Percentiles rank a stretch among this genome's conserved stretches.
Evolutionary conservation across 352 stramenopile species (phyloP).

Genomic region (Pelagophyceae sp.): DNA sequence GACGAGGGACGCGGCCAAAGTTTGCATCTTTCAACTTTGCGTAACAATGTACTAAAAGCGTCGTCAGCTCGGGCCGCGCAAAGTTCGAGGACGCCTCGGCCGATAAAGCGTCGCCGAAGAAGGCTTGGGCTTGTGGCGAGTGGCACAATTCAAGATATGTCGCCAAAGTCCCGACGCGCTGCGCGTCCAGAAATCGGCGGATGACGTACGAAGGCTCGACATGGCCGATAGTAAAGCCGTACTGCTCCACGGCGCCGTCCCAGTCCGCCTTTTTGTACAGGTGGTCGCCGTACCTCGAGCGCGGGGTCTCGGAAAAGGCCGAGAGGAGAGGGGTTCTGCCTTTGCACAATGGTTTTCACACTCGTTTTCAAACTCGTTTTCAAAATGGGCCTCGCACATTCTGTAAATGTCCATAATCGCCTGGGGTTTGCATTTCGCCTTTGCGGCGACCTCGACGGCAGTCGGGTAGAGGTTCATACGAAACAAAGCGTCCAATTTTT

Average conservation of each 20-base stretch:
- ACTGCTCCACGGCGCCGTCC: constrained; percentile 88
- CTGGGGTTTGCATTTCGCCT: constrained; percentile 78
- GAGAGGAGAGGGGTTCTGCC: background rate
- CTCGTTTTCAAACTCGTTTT: constrained; percentile 21
- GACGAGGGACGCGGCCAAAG: no score
- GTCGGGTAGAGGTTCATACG: constrained; percentile 93
- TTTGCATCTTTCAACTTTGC: constrained; percentile 73
- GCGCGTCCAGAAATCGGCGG: constrained; percentile 89
- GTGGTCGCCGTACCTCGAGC: constrained; percentile 97
- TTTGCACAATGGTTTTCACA: constrained; percentile 13
- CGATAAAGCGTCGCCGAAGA: background rate
- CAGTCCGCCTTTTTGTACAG: constrained; percentile 94
- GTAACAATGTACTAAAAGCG: constrained; percentile 84
- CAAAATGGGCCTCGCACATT: no score
- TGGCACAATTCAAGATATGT: constrained; percentile 89
- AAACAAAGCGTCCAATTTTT: constrained; percentile 91
- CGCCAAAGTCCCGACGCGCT: constrained; percentile 89
- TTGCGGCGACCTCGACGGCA: constrained; percentile 87
- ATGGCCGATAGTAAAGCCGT: constrained; percentile 88
- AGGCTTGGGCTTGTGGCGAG: constrained; percentile 24
- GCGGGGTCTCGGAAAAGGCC: no score
- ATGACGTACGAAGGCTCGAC: constrained; percentile 96
- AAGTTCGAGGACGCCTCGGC: constrained; percentile 66
- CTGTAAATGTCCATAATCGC: constrained; percentile 88
- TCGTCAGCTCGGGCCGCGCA: constrained; percentile 59